phyloP scores from a whole-genome alignment of 139 green algal species.

The Axilococcus clingmanii region DNA sequence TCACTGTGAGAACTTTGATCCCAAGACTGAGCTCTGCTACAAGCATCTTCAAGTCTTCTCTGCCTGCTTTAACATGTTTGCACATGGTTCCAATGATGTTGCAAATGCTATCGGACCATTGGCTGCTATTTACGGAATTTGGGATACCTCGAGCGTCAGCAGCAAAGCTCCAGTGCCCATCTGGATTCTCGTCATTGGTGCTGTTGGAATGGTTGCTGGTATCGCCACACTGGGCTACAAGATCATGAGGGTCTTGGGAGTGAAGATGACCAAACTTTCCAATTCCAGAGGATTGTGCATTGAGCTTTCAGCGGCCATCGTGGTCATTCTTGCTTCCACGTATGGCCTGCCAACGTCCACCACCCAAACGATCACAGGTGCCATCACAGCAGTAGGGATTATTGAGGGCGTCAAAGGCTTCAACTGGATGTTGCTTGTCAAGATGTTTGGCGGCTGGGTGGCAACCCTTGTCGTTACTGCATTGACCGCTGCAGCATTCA shows the following conservation, averaged over 20 bases:
- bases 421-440: conserved; percentile 36
- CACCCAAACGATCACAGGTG: conserved; percentile 55
- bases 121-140: conserved; percentile 52
- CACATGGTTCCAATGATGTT: conserved; percentile 79
- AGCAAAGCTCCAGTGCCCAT: conserved; percentile 27
- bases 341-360: conserved; percentile 60
- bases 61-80: conserved; percentile 70
- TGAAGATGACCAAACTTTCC: conserved; percentile 50
- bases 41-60: conserved; percentile 71
- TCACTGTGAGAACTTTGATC: conserved; percentile 59
- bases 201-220: conserved; percentile 62
- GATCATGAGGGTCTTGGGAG: conserved; percentile 48
- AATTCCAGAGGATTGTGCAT: conserved; percentile 52
- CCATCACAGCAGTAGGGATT: conserved; percentile 41
- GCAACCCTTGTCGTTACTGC: conserved; percentile 20
- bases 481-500: conserved; percentile 18
- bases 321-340: conserved; percentile 46
- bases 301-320: conserved; percentile 45
- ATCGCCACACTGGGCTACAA: conserved; percentile 67
- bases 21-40: conserved; percentile 56
- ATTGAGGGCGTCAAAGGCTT: conserved; percentile 32
- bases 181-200: conserved; percentile 73
- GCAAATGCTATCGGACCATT: conserved; percentile 70
- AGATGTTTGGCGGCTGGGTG: conserved; percentile 19
- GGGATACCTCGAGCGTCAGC: conserved; percentile 9